phyloP scores from a whole-genome alignment of 116 monocot species.

The Posidonia oceanica region DNA sequence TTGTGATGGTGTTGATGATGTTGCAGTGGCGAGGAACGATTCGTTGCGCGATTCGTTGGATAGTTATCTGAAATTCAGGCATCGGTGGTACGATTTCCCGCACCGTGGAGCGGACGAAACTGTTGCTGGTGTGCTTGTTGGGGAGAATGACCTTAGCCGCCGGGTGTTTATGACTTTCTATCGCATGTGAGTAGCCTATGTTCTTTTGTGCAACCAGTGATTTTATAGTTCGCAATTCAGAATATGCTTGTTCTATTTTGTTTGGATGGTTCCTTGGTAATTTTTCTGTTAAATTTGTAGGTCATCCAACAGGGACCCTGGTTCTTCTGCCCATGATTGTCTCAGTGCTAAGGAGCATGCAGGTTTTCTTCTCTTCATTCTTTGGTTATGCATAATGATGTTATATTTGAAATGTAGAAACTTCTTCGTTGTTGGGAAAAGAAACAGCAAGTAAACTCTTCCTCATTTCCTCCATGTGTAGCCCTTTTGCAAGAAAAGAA shows the following conservation, averaged over 20 bases:
- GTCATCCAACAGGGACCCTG: slow-evolving; percentile 79
- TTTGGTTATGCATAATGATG: too few relatives aligned
- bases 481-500: slow-evolving; percentile 89
- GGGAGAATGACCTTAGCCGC: too few relatives aligned
- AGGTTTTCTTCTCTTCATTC: too few relatives aligned
- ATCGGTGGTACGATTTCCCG: slow-evolving; percentile 89
- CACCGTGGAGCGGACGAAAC: slow-evolving; percentile 46
- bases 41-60: slow-evolving; percentile 75
- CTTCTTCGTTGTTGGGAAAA: background rate
- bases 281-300: slow-evolving; percentile 20
- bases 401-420: background rate
- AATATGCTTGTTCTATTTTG: too few relatives aligned
- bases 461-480: slow-evolving; percentile 24
- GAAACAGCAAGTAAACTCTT: background rate
- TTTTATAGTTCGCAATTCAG: too few relatives aligned
- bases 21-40: slow-evolving; percentile 60
- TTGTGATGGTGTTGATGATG: background rate
- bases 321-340: slow-evolving; percentile 36
- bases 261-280: slow-evolving; percentile 14
- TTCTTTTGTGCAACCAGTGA: too few relatives aligned
- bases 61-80: slow-evolving; percentile 70
- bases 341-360: too few relatives aligned
- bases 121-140: too few relatives aligned
- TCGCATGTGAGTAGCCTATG: too few relatives aligned
- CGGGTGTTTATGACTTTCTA: too few relatives aligned